Evolutionary conservation across 306 rosid species (phyloP).

Genomic region (Gillenia trifoliata): DNA sequence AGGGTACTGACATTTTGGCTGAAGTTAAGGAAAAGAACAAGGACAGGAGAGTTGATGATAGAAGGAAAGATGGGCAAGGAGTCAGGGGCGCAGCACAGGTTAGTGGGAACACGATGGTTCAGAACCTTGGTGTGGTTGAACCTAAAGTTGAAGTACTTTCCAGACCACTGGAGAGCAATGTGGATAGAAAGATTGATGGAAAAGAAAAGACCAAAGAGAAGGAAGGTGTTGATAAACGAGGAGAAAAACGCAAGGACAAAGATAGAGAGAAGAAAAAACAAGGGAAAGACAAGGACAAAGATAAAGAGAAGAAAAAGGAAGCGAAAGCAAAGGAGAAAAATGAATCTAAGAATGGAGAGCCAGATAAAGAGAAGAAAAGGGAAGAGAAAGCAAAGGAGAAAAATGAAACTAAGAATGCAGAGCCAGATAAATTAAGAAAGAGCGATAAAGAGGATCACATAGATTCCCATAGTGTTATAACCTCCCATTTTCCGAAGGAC

Average conservation of each 20-base stretch:
- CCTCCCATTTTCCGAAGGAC: conserved; percentile 41
- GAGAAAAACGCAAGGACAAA: conserved; percentile 60
- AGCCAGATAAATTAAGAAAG: conserved; percentile 47
- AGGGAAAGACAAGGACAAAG: conserved; percentile 72
- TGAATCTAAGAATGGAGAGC: conserved; percentile 27
- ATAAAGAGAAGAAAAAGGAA: conserved; percentile 52
- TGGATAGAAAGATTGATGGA: conserved; percentile 33
- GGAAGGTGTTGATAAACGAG: conserved; percentile 55
- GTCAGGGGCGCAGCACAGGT: conserved; percentile 26
- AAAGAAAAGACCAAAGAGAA: conserved; percentile 46
- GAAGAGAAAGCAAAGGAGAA: conserved; percentile 31
- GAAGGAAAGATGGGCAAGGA: conserved; percentile 48
- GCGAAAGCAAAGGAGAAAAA: conserved; percentile 29
- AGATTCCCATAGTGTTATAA: conserved; percentile 31
- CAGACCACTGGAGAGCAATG: conserved; percentile 35
- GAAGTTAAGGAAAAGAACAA: conserved; percentile 44
- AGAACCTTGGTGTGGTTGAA: conserved; percentile 39
- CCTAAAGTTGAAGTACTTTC: conserved; percentile 47
- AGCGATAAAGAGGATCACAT: conserved; percentile 36
- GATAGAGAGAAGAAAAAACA: conserved; percentile 72
- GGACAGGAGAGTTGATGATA: conserved; percentile 42
- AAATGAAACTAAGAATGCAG: conserved; percentile 20
- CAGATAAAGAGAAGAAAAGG: conserved; percentile 30
- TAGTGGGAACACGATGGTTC: conserved; percentile 43
- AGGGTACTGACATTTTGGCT: conserved; percentile 32